A percentile compares a stretch with the other conserved stretches of the same genome.
Conservation (phyloP, 257 asterid species). For the Pogostemon cablin region DNA sequence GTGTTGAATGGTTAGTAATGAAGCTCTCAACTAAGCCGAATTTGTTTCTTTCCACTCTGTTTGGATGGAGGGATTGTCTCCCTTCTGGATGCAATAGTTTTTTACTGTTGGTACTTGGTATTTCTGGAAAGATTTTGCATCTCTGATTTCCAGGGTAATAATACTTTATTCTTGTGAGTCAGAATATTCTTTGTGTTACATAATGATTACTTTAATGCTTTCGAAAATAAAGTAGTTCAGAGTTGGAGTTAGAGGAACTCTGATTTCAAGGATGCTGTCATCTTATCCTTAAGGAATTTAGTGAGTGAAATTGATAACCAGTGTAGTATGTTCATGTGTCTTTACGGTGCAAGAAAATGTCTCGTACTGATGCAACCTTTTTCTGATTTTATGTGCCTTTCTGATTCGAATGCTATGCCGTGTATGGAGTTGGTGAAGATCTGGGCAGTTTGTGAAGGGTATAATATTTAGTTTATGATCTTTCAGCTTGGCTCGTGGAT, state of each 20-base stretch:
- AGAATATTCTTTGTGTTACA: too few species aligned
- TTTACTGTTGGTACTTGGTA: neutral
- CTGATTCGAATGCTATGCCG: neutral
- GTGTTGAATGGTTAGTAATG: neutral
- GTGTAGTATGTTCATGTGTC: neutral
- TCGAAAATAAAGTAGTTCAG: too few species aligned
- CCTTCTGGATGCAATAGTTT: neutral
- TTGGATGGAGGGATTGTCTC: neutral
- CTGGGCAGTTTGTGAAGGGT: slow-evolving; percentile 10
- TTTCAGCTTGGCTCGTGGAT: slow-evolving; percentile 44
- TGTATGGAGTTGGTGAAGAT: neutral
- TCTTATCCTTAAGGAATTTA: neutral
- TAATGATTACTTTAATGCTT: too few species aligned
- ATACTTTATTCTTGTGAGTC: too few species aligned
- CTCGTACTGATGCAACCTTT: neutral
- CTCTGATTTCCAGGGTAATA: too few species aligned
- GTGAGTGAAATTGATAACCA: slow-evolving; percentile 5
- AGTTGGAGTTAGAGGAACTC: neutral
- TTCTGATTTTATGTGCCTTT: slow-evolving; percentile 5
- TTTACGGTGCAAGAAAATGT: slow-evolving; percentile 6
- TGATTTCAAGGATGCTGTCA: neutral
- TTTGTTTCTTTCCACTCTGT: neutral
- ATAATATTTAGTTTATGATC: slow-evolving; percentile 8
- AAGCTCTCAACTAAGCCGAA: neutral
- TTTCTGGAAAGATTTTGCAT: too few species aligned